phyloP scores from a whole-genome alignment of 345 rosid species.

The Salix viminalis region DNA sequence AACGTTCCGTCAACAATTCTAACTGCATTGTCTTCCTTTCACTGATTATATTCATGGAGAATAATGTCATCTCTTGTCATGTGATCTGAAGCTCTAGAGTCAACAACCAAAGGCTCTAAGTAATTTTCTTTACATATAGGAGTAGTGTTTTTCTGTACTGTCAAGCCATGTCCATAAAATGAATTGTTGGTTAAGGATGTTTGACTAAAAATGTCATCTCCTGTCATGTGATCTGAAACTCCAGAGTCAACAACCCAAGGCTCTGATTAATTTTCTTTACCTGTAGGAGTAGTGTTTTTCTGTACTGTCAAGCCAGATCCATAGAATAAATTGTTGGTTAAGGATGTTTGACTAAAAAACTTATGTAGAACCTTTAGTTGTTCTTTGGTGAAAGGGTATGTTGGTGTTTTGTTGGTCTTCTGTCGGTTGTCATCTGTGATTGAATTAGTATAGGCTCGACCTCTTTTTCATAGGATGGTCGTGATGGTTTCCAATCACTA shows the following conservation, averaged over 20 bases:
- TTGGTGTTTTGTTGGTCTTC: neutral
- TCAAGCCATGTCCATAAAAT: no score
- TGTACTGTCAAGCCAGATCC: no score
- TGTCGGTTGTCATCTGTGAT: neutral
- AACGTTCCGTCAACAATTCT: neutral
- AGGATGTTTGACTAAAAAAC: neutral
- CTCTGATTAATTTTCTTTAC: neutral
- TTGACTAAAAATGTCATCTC: neutral
- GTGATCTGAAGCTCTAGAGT: neutral
- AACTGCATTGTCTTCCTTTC: neutral
- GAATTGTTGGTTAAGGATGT: neutral
- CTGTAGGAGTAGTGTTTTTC: no score
- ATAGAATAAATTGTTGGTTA: no score
- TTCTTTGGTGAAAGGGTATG: neutral
- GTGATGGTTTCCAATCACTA: no score
- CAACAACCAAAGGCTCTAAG: no score
- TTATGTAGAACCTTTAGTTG: neutral
- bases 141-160: no score
- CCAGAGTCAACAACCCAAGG: neutral
- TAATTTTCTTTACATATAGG: no score
- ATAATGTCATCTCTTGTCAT: neutral
- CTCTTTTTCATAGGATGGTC: neutral
- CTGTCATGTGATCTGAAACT: neutral
- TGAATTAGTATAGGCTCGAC: neutral
- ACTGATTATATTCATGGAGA: neutral